These are phyloP conservation scores for Apiospora saccharicola DNA, from an alignment of 2,329 filamentous ascomycete species.

Conservation along the genomic window DNA sequence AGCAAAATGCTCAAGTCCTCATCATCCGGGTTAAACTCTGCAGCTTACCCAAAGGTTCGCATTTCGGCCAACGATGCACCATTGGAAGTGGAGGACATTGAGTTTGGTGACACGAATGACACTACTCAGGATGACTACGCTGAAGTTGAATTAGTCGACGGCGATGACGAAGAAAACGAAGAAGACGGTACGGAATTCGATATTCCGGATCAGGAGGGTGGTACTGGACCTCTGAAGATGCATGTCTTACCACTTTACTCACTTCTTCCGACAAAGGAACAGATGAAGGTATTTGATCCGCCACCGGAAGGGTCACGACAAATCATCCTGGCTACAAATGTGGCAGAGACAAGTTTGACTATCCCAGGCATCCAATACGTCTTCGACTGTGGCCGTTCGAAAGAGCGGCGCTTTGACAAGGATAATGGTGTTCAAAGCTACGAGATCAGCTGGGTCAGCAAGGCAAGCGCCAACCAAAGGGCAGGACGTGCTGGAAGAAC, in stretches of 20 bases:
- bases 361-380: slow-evolving; percentile 96
- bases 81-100: slow-evolving; percentile 85
- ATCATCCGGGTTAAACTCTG: slow-evolving; percentile 64
- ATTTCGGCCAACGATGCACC: slow-evolving; percentile 80
- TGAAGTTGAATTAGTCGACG: slow-evolving; percentile 56
- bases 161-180: slow-evolving; percentile 67
- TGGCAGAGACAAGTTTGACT: slow-evolving; percentile 95
- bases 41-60: slow-evolving; percentile 71
- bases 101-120: slow-evolving; percentile 77
- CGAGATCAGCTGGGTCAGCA: slow-evolving; percentile 95
- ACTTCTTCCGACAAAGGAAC: slow-evolving; percentile 86
- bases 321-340: slow-evolving; percentile 92
- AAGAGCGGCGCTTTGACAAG: slow-evolving; percentile 90
- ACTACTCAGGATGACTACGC: slow-evolving; percentile 68
- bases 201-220: slow-evolving; percentile 69
- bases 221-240: slow-evolving; percentile 73
- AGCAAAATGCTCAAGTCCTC: slow-evolving; percentile 78
- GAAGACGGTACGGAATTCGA: slow-evolving; percentile 73
- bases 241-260: slow-evolving; percentile 96
- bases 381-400: slow-evolving; percentile 91
- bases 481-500: slow-evolving; percentile 95
- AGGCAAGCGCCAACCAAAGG: slow-evolving; percentile 91
- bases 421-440: slow-evolving; percentile 93
- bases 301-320: slow-evolving; percentile 83
- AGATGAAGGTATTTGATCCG: slow-evolving; percentile 87